A percentile compares a stretch with the other conserved stretches of the same genome.
These are phyloP conservation scores for Dictyostelium capitatum DNA, from an alignment of 78 protist species.

Conservation along the genomic window DNA sequence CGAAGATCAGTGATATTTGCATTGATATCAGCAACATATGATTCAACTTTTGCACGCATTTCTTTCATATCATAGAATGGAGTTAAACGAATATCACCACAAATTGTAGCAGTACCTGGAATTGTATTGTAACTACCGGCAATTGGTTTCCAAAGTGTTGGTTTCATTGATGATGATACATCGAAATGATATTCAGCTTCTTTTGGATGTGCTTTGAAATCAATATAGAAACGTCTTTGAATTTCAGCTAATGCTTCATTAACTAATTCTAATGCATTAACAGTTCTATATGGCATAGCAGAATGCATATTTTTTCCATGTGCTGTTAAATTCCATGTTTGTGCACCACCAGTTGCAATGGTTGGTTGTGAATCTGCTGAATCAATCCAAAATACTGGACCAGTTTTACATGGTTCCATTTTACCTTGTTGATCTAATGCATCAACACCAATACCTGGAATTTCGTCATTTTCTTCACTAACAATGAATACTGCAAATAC, in stretches of 20 bases:
- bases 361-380: slow-evolving; percentile 83
- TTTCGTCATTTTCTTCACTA: slow-evolving; percentile 80
- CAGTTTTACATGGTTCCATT: slow-evolving; percentile 67
- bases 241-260: slow-evolving; percentile 72
- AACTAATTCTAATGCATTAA: slow-evolving; percentile 69
- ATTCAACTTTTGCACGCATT: slow-evolving; percentile 20
- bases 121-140: slow-evolving; percentile 72
- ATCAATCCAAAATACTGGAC: slow-evolving; percentile 78
- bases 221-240: slow-evolving; percentile 78
- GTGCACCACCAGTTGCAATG: slow-evolving; percentile 86
- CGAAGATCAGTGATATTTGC: slow-evolving; percentile 41
- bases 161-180: slow-evolving; percentile 75
- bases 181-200: slow-evolving; percentile 65
- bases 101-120: slow-evolving; percentile 71
- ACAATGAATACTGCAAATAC: slow-evolving; percentile 87
- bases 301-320: slow-evolving; percentile 83
- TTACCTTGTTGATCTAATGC: slow-evolving; percentile 67
- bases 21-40: slow-evolving; percentile 45
- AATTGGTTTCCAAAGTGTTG: slow-evolving; percentile 67
- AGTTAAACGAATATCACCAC: slow-evolving; percentile 86
- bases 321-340: slow-evolving; percentile 79
- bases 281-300: slow-evolving; percentile 81
- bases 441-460: slow-evolving; percentile 85
- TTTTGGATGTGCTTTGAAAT: slow-evolving; percentile 72
- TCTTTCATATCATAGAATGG: slow-evolving; percentile 82